Evolutionary conservation across 2,329 filamentous ascomycete genomes (phyloP), one percentile per base, ranked within the genome.

Genomic region (Cladophialophora exuberans): DNA sequence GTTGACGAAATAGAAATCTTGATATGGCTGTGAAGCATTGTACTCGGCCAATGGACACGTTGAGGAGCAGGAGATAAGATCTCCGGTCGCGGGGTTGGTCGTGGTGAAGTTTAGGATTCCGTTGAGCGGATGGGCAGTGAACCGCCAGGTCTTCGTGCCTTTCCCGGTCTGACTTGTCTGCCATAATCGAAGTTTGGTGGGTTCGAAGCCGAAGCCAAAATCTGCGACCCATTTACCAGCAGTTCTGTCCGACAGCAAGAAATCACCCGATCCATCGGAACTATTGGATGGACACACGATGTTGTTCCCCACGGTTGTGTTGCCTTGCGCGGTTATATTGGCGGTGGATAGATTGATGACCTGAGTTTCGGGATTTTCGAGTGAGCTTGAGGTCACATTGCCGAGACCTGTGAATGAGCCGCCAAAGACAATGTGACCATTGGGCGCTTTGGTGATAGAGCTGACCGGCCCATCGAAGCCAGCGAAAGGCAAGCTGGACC

Each of bases 71-170:
- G 82, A 85, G 25, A 77, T 73, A 52, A 86, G 86, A 46, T 82
- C 75, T 22, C 88, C 87, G 1, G 83, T 88, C 33, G 69, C 76
- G 20, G 88, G 86, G 66, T 97, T 90, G 60, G 86, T 85, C 65
- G 94, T 97, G 31, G 91, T 96, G 67, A 99, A 81, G 72, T 97
- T 97, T 85, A 99, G 89, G 69, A 99, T 97, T 48, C 94, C 94
- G 60, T 89, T 86, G 66, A 93, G 84, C 4, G 93, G 92, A 55
- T 93, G 76, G 15, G 91, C 89, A 18, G 89, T 90, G 68, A 90
- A 95, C 54, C 91, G 85, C 76, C 90, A 99, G 0, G 87, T 89
- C 74, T 89, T 89, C 25, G 92, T 96, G 25, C 94, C 92, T 61
- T 91, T 86, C 47, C 89, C 90, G 65, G 94, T 84, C 48, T 85